Evolutionary conservation across 129 eudicot genomes (phyloP).

Genomic region (Logfia minima): DNA sequence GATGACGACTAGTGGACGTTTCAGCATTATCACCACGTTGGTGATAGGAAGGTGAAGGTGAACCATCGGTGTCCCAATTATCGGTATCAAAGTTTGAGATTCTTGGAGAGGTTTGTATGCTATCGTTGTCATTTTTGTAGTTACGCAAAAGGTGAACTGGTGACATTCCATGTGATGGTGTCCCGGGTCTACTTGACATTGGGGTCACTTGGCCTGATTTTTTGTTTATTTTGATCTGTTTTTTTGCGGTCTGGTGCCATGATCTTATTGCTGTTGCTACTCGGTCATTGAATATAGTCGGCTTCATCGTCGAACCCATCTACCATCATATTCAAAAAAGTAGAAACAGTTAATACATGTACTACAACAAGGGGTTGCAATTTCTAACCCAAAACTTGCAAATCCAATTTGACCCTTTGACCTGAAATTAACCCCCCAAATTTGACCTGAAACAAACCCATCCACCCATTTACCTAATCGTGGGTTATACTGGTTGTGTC

Average conservation of each 20-base stretch:
- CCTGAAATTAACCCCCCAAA: too few species aligned
- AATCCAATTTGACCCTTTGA: too few species aligned
- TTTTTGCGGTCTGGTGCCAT: slow-evolving; percentile 59
- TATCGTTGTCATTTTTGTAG: slow-evolving; percentile 34
- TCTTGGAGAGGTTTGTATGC: slow-evolving; percentile 44
- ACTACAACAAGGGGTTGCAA: neutral
- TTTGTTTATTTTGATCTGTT: slow-evolving; percentile 36
- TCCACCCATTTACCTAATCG: too few species aligned
- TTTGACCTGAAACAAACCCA: too few species aligned
- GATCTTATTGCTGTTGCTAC: slow-evolving; percentile 51
- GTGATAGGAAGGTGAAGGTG: slow-evolving; percentile 39
- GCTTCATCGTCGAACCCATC: slow-evolving; percentile 73
- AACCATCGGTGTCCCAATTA: slow-evolving; percentile 38
- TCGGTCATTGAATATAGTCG: slow-evolving; percentile 49
- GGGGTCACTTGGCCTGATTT: slow-evolving; percentile 46
- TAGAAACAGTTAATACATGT: neutral
- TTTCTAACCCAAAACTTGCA: neutral
- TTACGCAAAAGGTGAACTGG: slow-evolving; percentile 47
- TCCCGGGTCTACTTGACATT: slow-evolving; percentile 48
- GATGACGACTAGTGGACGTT: slow-evolving; percentile 15
- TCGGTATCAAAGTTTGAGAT: slow-evolving; percentile 34
- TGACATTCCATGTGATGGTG: slow-evolving; percentile 51
- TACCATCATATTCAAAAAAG: neutral
- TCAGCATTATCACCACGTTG: slow-evolving; percentile 10
- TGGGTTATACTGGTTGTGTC: too few species aligned